A percentile compares a stretch with the other conserved stretches of the same genome.
Evolutionary conservation across 2,329 filamentous ascomycete species (phyloP).

Genomic region (Macroventuria anomochaeta): DNA sequence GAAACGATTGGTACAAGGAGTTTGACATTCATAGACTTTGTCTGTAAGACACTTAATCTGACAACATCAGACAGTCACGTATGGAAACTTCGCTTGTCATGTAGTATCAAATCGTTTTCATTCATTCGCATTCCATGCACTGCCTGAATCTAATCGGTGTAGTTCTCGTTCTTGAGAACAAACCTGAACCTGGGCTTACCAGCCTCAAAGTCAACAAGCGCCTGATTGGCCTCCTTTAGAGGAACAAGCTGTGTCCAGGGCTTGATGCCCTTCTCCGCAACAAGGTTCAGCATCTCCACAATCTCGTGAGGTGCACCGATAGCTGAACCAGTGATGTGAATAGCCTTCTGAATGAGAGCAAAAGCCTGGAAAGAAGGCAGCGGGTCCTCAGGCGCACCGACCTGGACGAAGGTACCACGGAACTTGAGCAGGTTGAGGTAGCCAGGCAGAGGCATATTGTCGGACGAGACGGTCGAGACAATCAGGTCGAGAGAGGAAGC

Average conservation of each 20-base stretch:
- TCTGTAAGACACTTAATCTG: not conserved
- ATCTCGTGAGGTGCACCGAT: conserved; percentile 36
- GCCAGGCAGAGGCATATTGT: conserved; percentile 60
- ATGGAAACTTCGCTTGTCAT: not conserved
- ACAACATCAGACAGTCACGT: not conserved
- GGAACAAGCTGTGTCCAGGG: conserved; percentile 68
- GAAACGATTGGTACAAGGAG: too few species aligned
- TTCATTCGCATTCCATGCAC: not conserved
- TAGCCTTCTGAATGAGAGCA: conserved; percentile 52
- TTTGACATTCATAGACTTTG: too few species aligned
- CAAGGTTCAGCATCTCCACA: conserved; percentile 59
- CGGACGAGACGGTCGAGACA: conserved; percentile 61
- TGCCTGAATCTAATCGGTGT: conserved; percentile 6
- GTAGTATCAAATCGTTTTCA: not conserved
- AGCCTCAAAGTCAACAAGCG: conserved; percentile 62
- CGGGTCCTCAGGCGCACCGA: conserved; percentile 67
- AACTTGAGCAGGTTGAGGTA: conserved; percentile 67
- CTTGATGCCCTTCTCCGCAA: conserved; percentile 64
- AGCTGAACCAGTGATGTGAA: conserved; percentile 34
- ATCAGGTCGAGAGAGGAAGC: conserved; percentile 63
- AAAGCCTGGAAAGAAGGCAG: conserved; percentile 59
- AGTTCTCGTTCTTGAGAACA: conserved; percentile 36
- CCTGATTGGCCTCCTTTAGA: conserved; percentile 62
- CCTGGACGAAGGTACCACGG: conserved; percentile 68
- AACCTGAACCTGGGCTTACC: conserved; percentile 60